phyloP scores from a whole-genome alignment of 2,329 filamentous ascomycete species.

The Trichoderma arundinaceum region DNA sequence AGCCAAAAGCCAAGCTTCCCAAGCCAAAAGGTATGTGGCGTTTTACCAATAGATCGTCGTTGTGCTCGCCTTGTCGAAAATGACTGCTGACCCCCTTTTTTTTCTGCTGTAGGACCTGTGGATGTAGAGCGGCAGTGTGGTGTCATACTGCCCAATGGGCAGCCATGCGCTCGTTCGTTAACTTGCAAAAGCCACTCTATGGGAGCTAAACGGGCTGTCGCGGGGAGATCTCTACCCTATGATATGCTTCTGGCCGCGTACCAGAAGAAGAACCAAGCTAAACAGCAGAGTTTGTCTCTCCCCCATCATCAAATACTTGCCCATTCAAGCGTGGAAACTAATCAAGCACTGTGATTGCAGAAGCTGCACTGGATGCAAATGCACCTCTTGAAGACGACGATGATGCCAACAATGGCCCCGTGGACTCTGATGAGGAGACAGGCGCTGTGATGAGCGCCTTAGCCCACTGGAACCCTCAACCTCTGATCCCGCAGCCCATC shows the following conservation, averaged over 20 bases:
- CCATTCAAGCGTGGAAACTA: not conserved
- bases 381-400: conserved; percentile 87
- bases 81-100: not conserved
- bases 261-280: conserved; percentile 98
- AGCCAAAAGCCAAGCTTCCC: conserved; percentile 79
- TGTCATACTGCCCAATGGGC: conserved; percentile 82
- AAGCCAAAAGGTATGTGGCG: conserved; percentile 75
- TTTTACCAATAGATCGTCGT: not conserved
- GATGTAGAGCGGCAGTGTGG: conserved; percentile 95
- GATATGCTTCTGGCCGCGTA: conserved; percentile 89
- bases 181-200: conserved; percentile 97
- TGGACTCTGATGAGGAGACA: conserved; percentile 95
- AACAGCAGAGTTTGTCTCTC: conserved; percentile 81
- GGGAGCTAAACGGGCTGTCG: conserved; percentile 89
- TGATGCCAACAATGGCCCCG: conserved; percentile 76
- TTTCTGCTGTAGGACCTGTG: conserved; percentile 67
- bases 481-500: conserved; percentile 70
- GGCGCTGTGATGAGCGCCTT: conserved; percentile 85
- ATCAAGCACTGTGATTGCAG: conserved; percentile 51
- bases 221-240: conserved; percentile 85
- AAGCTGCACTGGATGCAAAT: conserved; percentile 93
- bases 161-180: conserved; percentile 83
- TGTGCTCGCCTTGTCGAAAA: not conserved
- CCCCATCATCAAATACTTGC: too few relatives aligned
- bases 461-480: conserved; percentile 76